Percentiles rank a stretch among this genome's conserved stretches.
Conservation (phyloP, 306 rosid genomes). For the Lathyrus sativus region DNA sequence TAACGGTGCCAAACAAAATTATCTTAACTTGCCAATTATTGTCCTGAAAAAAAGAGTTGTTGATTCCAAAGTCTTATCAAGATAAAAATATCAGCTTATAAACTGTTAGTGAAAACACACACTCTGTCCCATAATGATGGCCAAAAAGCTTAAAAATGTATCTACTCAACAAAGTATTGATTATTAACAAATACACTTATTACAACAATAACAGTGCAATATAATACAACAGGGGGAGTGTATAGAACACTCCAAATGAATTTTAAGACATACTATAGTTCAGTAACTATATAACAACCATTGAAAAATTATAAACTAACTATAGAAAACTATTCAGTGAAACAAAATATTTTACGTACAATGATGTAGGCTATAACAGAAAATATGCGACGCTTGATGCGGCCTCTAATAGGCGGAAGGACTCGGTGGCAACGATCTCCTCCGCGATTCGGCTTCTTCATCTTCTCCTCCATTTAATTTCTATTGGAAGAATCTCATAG, state of each 20-base stretch:
- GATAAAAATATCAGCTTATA: too few species aligned
- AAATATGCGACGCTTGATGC: constrained; percentile 38
- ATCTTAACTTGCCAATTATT: too few species aligned
- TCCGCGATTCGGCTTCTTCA: neutral
- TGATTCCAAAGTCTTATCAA: too few species aligned
- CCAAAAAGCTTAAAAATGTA: neutral
- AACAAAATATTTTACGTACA: neutral
- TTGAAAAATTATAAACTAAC: too few species aligned
- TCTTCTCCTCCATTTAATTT: neutral
- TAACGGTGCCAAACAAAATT: too few species aligned
- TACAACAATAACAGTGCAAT: too few species aligned
- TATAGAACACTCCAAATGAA: neutral
- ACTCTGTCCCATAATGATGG: neutral
- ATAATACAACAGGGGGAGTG: neutral
- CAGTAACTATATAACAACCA: too few species aligned
- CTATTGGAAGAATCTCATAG: neutral
- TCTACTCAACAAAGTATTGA: neutral
- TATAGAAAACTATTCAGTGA: neutral
- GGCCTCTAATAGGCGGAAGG: constrained; percentile 36
- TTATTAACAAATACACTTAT: neutral
- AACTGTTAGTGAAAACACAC: neutral
- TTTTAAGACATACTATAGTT: too few species aligned
- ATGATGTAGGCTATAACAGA: neutral
- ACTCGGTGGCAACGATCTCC: neutral
- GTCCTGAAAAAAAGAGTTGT: too few species aligned